A percentile compares a stretch with the other conserved stretches of the same genome.
These are phyloP conservation scores for Penicillium sp. DNA, from an alignment of 2,329 filamentous ascomycete genomes.

Conservation along the genomic window DNA sequence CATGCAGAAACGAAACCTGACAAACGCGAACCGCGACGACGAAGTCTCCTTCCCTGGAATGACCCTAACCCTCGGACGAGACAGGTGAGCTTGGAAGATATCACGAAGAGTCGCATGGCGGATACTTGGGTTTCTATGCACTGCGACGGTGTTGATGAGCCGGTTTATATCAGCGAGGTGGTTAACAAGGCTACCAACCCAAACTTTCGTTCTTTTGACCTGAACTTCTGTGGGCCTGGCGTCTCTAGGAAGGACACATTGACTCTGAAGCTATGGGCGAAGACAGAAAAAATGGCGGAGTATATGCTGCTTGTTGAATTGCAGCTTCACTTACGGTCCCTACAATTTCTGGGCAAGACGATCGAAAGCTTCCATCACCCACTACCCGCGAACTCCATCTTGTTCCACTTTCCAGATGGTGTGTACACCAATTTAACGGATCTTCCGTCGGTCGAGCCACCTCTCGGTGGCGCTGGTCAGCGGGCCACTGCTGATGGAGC, in stretches of 20 bases:
- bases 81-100: constrained; percentile 74
- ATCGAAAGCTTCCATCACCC: constrained; percentile 65
- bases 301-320: constrained; percentile 71
- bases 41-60: constrained; percentile 64
- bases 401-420: constrained; percentile 84
- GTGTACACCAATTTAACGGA: constrained; percentile 76
- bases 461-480: constrained; percentile 14
- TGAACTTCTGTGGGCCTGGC: constrained; percentile 61
- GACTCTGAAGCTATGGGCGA: constrained; percentile 73
- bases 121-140: constrained; percentile 89
- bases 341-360: constrained; percentile 75
- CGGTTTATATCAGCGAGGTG: constrained; percentile 87
- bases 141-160: constrained; percentile 62
- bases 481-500: constrained; percentile 45
- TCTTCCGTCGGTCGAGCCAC: constrained; percentile 51
- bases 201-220: constrained; percentile 81
- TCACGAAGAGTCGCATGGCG: constrained; percentile 70
- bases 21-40: constrained; percentile 42
- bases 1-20: constrained; percentile 20
- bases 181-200: constrained; percentile 83
- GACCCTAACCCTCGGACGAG: constrained; percentile 59
- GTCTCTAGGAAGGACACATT: constrained; percentile 67
- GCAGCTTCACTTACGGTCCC: constrained; percentile 65
- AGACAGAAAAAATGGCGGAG: constrained; percentile 52
- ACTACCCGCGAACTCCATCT: constrained; percentile 76